A percentile compares a stretch with the other conserved stretches of the same genome.
These are phyloP conservation scores for Tephrocybe sp. DNA, from an alignment of 768 basidiomycete genomes.

Conservation along the genomic window DNA sequence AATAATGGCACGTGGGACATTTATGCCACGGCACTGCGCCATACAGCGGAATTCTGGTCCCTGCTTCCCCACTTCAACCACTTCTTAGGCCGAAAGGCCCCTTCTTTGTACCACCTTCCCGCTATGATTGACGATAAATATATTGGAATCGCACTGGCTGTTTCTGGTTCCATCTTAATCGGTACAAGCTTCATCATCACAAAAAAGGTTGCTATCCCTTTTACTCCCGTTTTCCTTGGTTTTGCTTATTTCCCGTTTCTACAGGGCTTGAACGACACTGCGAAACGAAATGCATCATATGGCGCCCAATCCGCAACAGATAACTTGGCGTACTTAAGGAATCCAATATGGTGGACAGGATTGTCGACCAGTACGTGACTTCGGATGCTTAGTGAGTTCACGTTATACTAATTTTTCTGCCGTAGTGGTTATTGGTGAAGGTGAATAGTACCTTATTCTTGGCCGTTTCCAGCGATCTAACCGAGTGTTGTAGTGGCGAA, in stretches of 20 bases:
- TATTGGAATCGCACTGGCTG: constrained; percentile 87
- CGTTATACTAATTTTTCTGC: constrained; percentile 3
- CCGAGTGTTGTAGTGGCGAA: constrained; percentile 57
- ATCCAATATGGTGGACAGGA: constrained; percentile 97
- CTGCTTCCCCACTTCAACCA: constrained; percentile 4
- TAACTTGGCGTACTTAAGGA: constrained; percentile 81
- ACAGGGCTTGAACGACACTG: constrained; percentile 92
- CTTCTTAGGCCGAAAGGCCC: constrained; percentile 17
- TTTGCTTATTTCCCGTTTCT: constrained; percentile 6
- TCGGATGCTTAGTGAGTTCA: constrained; percentile 5
- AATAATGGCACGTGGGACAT: constrained; percentile 20
- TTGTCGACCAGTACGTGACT: constrained; percentile 79
- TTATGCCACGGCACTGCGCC: constrained; percentile 19
- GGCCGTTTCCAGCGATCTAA: constrained; percentile 5
- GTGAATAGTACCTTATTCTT: constrained; percentile 37
- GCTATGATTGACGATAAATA: constrained; percentile 91
- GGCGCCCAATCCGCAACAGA: constrained; percentile 70
- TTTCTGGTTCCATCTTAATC: constrained; percentile 83
- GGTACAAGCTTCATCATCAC: constrained; percentile 98
- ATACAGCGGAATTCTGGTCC: background rate
- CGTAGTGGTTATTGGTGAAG: constrained; percentile 90
- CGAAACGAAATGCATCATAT: constrained; percentile 45
- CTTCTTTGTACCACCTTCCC: constrained; percentile 8
- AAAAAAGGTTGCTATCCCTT: constrained; percentile 72
- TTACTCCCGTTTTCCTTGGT: background rate